A percentile compares a stretch with the other conserved stretches of the same genome.
phyloP scores from a whole-genome alignment of 73 alveolate genomes.

The Diophrys sp. region DNA sequence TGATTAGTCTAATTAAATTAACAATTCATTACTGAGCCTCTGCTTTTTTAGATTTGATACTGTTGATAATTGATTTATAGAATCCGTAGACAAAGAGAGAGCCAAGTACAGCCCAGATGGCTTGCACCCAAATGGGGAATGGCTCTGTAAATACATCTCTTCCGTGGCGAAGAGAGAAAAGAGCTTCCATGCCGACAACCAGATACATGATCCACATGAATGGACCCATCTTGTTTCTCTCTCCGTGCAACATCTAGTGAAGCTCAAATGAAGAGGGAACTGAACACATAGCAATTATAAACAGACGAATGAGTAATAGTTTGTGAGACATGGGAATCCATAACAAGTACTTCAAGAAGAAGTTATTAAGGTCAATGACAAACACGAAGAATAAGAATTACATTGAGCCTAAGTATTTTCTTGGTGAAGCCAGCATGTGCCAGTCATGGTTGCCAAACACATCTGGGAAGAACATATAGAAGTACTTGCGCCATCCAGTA shows the following conservation, averaged over 20 bases:
- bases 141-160: background rate
- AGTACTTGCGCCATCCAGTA: background rate
- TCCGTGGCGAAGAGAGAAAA: background rate
- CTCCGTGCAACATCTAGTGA: background rate
- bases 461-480: constrained; percentile 16
- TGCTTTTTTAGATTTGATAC: too few relatives aligned
- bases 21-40: too few relatives aligned
- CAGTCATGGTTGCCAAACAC: constrained; percentile 57
- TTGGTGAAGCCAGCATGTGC: constrained; percentile 36
- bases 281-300: background rate
- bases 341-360: constrained; percentile 56
- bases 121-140: constrained; percentile 7
- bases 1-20: too few relatives aligned
- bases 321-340: constrained; percentile 54
- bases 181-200: background rate
- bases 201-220: constrained; percentile 14
- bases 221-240: constrained; percentile 12
- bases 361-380: constrained; percentile 59
- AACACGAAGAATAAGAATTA: constrained; percentile 24
- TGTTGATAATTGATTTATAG: background rate
- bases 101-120: constrained; percentile 1
- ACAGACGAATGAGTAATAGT: background rate
- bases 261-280: background rate
- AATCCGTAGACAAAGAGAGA: constrained; percentile 1
- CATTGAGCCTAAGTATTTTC: constrained; percentile 17